Conservation (phyloP, 192 early-diverging fungal genomes). For the Backusella mclennaniae region DNA sequence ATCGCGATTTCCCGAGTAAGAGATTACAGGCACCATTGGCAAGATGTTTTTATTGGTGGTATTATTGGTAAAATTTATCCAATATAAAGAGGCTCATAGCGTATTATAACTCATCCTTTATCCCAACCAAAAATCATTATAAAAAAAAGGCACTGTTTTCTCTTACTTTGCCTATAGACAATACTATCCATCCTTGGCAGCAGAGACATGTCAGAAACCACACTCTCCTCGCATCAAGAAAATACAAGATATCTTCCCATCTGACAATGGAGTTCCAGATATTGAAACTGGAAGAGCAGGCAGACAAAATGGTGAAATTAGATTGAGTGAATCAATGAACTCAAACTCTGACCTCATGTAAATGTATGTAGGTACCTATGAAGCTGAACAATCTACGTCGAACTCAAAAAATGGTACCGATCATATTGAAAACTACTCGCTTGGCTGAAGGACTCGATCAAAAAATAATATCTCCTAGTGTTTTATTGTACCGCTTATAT, state of each 20-base stretch:
- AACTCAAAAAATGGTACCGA: neutral
- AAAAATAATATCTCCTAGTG: neutral
- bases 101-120: no score
- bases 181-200: slow-evolving; percentile 56
- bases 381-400: neutral
- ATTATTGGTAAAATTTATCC: slow-evolving; percentile 49
- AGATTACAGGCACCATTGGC: slow-evolving; percentile 84
- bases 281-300: neutral
- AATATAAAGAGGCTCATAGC: neutral
- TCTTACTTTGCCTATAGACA: slow-evolving; percentile 66
- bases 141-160: slow-evolving; percentile 50
- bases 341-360: neutral
- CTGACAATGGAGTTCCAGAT: neutral
- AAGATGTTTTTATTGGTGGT: slow-evolving; percentile 67
- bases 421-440: neutral
- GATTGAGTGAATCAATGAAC: neutral
- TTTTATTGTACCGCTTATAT: no score
- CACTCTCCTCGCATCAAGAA: slow-evolving; percentile 15
- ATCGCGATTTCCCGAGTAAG: slow-evolving; percentile 64
- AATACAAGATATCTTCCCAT: neutral
- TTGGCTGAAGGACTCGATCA: neutral
- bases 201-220: neutral
- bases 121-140: neutral
- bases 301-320: neutral
- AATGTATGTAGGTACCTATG: neutral